Evolutionary conservation across 2,329 filamentous ascomycete species (phyloP), one percentile per base, ranked within the genome.

Genomic region (Diplodia corticola): DNA sequence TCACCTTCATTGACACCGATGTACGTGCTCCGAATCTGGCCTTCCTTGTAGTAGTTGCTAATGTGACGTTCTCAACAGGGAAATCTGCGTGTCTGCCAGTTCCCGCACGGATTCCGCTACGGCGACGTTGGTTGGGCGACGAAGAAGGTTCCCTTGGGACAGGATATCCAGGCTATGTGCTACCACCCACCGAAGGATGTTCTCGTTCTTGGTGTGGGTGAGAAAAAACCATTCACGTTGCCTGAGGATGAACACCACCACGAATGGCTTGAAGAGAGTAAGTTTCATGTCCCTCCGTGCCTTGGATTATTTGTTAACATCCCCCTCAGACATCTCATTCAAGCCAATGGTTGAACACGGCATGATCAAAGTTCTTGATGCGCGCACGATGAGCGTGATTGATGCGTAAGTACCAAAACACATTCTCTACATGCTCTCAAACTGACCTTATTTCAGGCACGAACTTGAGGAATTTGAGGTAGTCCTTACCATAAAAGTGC

Each of bases 211-310:
- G 91, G 88, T 4, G 93, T 91, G 65, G 90, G 88, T 68, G 81
- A 82, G 7, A 74, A 78, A 28, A 87, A 89, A 57, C 86, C 88
- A 3, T 98, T 97, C 74, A 90, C 92, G 76, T 84, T 97, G 24
- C 92, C 92, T 1, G 91, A 91, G 63, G 92, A 97, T 70, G 93
- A 96, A 67, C 88, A 92, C 69, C 91, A 96, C 69, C 83, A 86
- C 40, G 91, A 95, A 69, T 94, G 93, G 87, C 86, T 89, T 24
- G 86, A 86, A 68, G 93, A 96, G 77, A 83, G 87, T 76, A 80
- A 83, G 63, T 67, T 48, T 46, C 6, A 24, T 15, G 10, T 13
- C 33, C 33, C 9, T 10, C 33, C 7, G 33, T 10, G 0, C 33
- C 20, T 1, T 35, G 24, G n/a, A 13, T 22, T 22, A 17, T 6